Conservation (phyloP, 2,329 filamentous ascomycete species). For the Fusarium longipes region DNA sequence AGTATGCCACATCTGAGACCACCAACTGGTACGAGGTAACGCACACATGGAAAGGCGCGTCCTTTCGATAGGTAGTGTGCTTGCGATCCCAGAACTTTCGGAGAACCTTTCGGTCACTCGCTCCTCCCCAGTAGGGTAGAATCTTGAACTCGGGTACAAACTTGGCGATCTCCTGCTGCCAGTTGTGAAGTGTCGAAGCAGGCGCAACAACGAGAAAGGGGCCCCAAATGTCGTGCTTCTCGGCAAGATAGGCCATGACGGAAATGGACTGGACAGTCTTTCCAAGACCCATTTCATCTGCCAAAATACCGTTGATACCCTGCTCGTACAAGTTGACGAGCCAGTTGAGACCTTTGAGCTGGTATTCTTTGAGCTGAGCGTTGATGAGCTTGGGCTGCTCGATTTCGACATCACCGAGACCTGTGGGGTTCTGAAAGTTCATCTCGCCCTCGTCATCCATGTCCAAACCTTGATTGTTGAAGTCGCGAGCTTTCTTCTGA, state of each 20-base stretch:
- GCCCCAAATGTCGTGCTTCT: conserved; percentile 98
- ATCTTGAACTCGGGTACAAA: conserved; percentile 97
- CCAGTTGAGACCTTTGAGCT: conserved; percentile 99
- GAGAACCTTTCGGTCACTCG: conserved; percentile 92
- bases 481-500: conserved; percentile 90
- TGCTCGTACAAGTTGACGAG: conserved; percentile 99
- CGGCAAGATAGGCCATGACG: conserved; percentile 97
- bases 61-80: conserved; percentile 92
- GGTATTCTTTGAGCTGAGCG: conserved; percentile 96
- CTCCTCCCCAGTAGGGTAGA: conserved; percentile 96
- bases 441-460: conserved; percentile 95
- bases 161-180: conserved; percentile 96
- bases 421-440: conserved; percentile 99
- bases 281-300: conserved; percentile 99
- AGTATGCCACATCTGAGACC: conserved; percentile 94
- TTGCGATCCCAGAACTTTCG: conserved; percentile 99
- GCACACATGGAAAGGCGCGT: conserved; percentile 94
- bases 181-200: conserved; percentile 96
- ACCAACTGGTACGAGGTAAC: conserved; percentile 98
- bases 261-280: conserved; percentile 99
- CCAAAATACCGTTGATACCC: conserved; percentile 98
- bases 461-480: conserved; percentile 79
- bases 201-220: conserved; percentile 97
- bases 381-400: conserved; percentile 94
- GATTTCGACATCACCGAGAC: conserved; percentile 92